These are phyloP conservation scores for Suillus paluster DNA, from an alignment of 768 basidiomycete species.

Conservation along the genomic window DNA sequence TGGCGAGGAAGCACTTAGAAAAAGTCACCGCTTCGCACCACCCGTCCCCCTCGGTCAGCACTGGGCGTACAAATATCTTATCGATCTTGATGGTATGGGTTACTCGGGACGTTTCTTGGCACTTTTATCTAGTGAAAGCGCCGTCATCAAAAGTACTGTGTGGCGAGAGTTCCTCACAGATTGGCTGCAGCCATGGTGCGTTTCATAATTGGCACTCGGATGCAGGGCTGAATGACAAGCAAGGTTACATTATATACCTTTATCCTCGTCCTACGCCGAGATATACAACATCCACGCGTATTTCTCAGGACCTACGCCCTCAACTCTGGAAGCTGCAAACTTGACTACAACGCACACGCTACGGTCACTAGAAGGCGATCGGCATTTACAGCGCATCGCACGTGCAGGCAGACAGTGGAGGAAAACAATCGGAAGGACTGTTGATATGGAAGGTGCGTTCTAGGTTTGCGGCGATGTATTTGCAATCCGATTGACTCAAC, in stretches of 20 bases:
- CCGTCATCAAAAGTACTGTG: slow-evolving; percentile 87
- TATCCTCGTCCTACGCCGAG: slow-evolving; percentile 86
- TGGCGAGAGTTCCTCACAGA: slow-evolving; percentile 91
- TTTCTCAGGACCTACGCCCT: slow-evolving; percentile 82
- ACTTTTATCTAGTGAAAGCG: slow-evolving; percentile 85
- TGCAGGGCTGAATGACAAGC: neutral
- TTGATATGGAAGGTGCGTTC: slow-evolving; percentile 90
- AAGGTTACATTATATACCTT: slow-evolving; percentile 94
- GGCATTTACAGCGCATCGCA: slow-evolving; percentile 79
- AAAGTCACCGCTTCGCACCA: slow-evolving; percentile 70
- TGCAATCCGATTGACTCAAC: neutral
- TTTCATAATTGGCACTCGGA: slow-evolving; percentile 11
- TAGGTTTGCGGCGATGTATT: slow-evolving; percentile 6
- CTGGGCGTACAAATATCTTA: slow-evolving; percentile 92
- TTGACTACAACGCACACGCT: slow-evolving; percentile 43
- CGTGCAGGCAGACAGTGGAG: slow-evolving; percentile 95
- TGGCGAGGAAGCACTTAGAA: slow-evolving; percentile 66
- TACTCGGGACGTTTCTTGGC: slow-evolving; percentile 91
- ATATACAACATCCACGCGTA: slow-evolving; percentile 93
- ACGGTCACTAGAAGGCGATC: slow-evolving; percentile 63
- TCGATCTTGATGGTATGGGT: slow-evolving; percentile 95
- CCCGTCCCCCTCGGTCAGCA: slow-evolving; percentile 82
- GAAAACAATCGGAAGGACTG: slow-evolving; percentile 74
- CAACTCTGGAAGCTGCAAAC: slow-evolving; percentile 59
- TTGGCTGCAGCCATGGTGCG: slow-evolving; percentile 90